Conservation (phyloP, 176 grass and related monocot species). For the Urochloa ruziziensis region DNA sequence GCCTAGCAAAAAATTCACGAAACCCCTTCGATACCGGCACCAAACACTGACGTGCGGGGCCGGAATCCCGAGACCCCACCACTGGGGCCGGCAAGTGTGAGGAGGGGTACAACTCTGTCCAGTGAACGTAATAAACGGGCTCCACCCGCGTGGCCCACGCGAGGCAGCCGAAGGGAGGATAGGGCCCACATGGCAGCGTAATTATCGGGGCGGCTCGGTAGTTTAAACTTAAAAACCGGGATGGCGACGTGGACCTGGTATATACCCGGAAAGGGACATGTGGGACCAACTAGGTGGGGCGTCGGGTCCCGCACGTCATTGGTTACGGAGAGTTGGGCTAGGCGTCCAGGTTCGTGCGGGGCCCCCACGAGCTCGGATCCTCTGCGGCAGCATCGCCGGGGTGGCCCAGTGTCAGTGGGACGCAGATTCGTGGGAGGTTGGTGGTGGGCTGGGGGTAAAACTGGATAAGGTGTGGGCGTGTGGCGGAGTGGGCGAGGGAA, state of each 20-base stretch:
- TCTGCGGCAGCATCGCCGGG: too few relatives aligned
- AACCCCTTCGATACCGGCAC: background rate
- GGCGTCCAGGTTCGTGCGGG: constrained; percentile 4
- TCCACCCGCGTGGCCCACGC: background rate
- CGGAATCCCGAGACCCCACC: background rate
- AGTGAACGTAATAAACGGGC: background rate
- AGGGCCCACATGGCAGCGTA: background rate
- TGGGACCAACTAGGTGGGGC: background rate
- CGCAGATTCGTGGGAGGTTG: fast-evolving
- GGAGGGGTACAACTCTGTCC: background rate
- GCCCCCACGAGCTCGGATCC: too few relatives aligned
- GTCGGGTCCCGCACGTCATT: constrained; percentile 20
- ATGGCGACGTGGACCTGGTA: background rate
- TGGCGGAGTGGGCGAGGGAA: background rate
- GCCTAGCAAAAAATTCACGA: background rate
- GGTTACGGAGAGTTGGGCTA: background rate
- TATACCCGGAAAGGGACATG: background rate
- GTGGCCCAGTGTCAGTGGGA: background rate
- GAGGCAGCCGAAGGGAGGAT: background rate
- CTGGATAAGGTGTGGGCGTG: background rate
- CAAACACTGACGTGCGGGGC: background rate
- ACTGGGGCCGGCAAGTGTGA: background rate
- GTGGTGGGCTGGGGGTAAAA: background rate
- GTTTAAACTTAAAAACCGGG: background rate
- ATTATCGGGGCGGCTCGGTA: too few relatives aligned